phyloP scores from a whole-genome alignment of 257 asterid species.

The Henckelia pumila region DNA sequence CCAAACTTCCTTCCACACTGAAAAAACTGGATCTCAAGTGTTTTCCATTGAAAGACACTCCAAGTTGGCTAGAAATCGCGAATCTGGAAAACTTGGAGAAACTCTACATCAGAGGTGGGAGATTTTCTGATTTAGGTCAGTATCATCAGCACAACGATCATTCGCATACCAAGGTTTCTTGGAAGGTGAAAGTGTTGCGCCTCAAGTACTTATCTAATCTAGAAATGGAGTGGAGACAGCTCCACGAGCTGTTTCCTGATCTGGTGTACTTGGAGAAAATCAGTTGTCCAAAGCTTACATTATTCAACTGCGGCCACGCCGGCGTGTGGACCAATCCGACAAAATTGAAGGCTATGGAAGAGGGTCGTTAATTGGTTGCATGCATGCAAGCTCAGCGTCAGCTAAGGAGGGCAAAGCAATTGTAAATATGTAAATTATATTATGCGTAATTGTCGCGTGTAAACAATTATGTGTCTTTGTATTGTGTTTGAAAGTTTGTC shows the following conservation, averaged over 20 bases:
- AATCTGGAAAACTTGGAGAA: constrained; percentile 29
- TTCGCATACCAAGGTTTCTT: constrained; percentile 3
- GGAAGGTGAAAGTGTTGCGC: constrained; percentile 41
- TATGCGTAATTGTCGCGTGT: too few relatives aligned
- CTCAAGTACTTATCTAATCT: constrained; percentile 42
- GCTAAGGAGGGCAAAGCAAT: too few relatives aligned
- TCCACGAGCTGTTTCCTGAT: constrained; percentile 36
- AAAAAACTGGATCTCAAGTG: constrained; percentile 53
- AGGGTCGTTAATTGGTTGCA: too few relatives aligned
- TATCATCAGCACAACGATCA: constrained; percentile 25
- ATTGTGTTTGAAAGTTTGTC: too few relatives aligned
- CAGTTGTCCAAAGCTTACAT: constrained; percentile 41
- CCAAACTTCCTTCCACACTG: constrained; percentile 23
- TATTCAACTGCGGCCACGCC: constrained; percentile 44
- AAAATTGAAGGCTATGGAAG: neutral
- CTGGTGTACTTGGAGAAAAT: constrained; percentile 44
- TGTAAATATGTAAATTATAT: too few relatives aligned
- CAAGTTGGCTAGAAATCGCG: constrained; percentile 33
- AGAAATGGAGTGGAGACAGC: constrained; percentile 47
- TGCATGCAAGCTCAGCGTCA: too few relatives aligned
- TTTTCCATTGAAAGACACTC: constrained; percentile 29
- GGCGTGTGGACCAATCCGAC: constrained; percentile 44
- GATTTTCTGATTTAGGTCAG: constrained; percentile 39
- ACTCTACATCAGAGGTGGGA: constrained; percentile 54
- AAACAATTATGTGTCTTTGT: too few relatives aligned